These are phyloP conservation scores for Xylaria multiplex DNA, from an alignment of 2,329 filamentous ascomycete species.

Conservation along the genomic window DNA sequence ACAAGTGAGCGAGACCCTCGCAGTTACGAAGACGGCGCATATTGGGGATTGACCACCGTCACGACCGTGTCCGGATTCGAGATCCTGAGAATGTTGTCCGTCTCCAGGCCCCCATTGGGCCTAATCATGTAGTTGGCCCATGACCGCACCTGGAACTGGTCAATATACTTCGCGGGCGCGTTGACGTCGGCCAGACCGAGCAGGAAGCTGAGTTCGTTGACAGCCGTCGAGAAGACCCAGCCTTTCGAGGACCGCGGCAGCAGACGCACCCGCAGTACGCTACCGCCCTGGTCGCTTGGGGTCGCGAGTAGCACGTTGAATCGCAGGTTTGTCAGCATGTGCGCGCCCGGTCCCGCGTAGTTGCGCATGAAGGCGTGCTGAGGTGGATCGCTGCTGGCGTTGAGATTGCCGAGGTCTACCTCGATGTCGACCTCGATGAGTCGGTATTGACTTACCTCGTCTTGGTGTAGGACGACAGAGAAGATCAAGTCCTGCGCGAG, in stretches of 20 bases:
- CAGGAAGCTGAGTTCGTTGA: slow-evolving; percentile 17
- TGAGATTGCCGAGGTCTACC: slow-evolving; percentile 18
- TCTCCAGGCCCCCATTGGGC: not conserved
- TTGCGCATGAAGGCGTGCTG: slow-evolving; percentile 4
- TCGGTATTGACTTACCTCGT: slow-evolving; percentile 13
- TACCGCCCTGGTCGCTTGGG: not conserved
- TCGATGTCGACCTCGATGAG: slow-evolving; percentile 12
- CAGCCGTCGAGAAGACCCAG: slow-evolving; percentile 11
- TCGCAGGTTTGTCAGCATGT: slow-evolving; percentile 22
- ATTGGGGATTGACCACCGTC: slow-evolving; percentile 7
- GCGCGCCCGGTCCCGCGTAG: not conserved
- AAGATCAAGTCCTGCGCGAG: slow-evolving; percentile 21
- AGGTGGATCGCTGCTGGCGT: too few relatives aligned
- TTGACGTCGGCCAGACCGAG: slow-evolving; percentile 10
- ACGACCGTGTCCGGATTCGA: slow-evolving; percentile 15
- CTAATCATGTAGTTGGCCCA: slow-evolving; percentile 15
- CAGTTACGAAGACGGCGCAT: not conserved
- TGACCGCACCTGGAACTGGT: slow-evolving; percentile 12
- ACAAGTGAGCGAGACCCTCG: too few relatives aligned
- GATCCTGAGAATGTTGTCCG: slow-evolving; percentile 13
- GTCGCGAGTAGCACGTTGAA: slow-evolving; percentile 17
- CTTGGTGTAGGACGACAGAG: slow-evolving; percentile 9
- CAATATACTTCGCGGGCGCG: slow-evolving; percentile 2
- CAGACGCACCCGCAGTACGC: slow-evolving; percentile 3
- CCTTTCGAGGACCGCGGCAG: slow-evolving; percentile 16